Base-by-base conservation (phyloP, 1,139 yeast species). In the Martiniozyma asiatica region DNA sequence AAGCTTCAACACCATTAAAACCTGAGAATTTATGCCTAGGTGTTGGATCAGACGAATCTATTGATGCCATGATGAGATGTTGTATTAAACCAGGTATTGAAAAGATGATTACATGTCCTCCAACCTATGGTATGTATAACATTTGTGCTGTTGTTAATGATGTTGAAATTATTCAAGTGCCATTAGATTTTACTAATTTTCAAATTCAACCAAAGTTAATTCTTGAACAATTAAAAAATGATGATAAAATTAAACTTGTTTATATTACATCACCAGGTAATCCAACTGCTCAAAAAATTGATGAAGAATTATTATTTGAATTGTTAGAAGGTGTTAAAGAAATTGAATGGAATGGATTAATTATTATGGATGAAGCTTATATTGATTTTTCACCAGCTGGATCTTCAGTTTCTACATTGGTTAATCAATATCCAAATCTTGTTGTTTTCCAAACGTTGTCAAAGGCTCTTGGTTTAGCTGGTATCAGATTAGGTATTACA, bases 211-310 rank as follows among this genome's bases (percentile, higher is more conserved):
- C 71, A 6, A 71, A 65, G 1, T 61, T 57, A n/a, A 68, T 87
- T 24, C 47, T 66, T 20, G 51, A 59, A n/a, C 56, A 65, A 2
- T 55, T 85, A n/a, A 42, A 53, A 8, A 45, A 48, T 0, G 95
- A 87, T 43, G 53, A 72, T 0, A 34, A 55, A 8, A 76, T 87
- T 43, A 87, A 84, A 47, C 53, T 89, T 36, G 62, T 79, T 2
- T 87, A 84, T 51, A 59, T 87, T 39, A 87, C 97, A n/a, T 81
- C 96, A 2, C 98, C 98, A n/a, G 98, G 98, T 19, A 89, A 89
- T 51, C 98, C 98, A 20, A 89, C 98, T 0, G 96, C 79, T 4
- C 67, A 73, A 23, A 56, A 72, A 29, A 53, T 89, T 24, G 61
- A 65, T 17, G 61, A 65, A 8, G 54, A 52, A 0, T 55, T 59